Conservation (phyloP, 495 filamentous ascomycete genomes). For the Halenospora varia region DNA sequence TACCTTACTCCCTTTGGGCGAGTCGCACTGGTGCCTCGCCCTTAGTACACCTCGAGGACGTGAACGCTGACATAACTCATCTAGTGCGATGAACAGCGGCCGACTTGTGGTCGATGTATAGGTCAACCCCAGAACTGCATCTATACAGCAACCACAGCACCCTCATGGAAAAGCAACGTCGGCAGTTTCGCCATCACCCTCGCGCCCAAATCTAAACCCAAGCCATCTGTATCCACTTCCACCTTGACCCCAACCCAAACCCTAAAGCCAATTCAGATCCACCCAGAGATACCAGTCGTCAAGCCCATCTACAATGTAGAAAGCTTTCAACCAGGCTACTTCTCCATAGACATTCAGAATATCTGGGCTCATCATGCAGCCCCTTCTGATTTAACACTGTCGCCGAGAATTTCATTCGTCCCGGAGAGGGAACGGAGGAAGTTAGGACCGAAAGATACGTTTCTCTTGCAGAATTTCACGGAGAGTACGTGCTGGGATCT, state of each 20-base stretch:
- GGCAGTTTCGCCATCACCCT: neutral
- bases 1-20: too few species aligned
- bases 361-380: neutral
- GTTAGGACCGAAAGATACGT: neutral
- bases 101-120: slow-evolving; percentile 2
- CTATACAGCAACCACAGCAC: neutral
- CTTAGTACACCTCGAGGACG: too few species aligned
- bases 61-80: neutral
- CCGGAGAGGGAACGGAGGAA: neutral
- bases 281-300: too few species aligned
- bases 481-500: slow-evolving; percentile 1
- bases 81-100: slow-evolving; percentile 11
- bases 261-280: too few species aligned
- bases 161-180: slow-evolving; percentile 5
- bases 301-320: neutral
- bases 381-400: neutral
- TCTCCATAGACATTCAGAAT: neutral
- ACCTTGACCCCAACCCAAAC: too few species aligned
- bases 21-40: too few species aligned
- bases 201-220: neutral
- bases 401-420: neutral
- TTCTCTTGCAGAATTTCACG: slow-evolving; percentile 1
- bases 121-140: neutral
- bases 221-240: too few species aligned
- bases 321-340: neutral